Conservation (phyloP, 2,329 filamentous ascomycete species). For the Basipetospora chlamydospora region DNA sequence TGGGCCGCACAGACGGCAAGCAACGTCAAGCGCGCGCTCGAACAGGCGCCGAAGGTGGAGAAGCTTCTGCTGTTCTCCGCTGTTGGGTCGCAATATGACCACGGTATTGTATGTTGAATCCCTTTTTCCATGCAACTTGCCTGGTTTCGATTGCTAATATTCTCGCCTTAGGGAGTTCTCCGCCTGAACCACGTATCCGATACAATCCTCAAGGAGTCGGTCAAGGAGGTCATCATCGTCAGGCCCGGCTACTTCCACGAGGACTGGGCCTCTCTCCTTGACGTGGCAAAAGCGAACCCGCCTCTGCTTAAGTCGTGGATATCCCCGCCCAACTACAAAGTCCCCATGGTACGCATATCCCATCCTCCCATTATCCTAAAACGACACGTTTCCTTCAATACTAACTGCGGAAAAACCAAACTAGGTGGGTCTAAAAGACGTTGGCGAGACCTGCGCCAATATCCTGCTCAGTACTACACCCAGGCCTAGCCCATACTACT, state of each 20-base stretch:
- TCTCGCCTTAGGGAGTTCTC: slow-evolving; percentile 15
- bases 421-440: slow-evolving; percentile 17
- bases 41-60: slow-evolving; percentile 8
- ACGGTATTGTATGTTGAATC: slow-evolving; percentile 14
- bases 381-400: too few species aligned
- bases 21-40: slow-evolving; percentile 13
- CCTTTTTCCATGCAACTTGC: background rate
- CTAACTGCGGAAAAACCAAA: too few species aligned
- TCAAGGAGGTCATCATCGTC: slow-evolving; percentile 12
- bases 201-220: slow-evolving; percentile 9
- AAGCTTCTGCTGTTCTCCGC: slow-evolving; percentile 16
- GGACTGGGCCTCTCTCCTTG: slow-evolving; percentile 9
- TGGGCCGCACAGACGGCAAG: slow-evolving; percentile 12
- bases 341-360: slow-evolving; percentile 16
- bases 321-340: slow-evolving; percentile 14
- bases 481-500: slow-evolving; percentile 8
- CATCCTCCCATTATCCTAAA: too few species aligned
- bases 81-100: slow-evolving; percentile 15
- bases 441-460: slow-evolving; percentile 14
- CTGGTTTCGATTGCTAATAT: background rate
- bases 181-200: slow-evolving; percentile 13
- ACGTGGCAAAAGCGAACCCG: slow-evolving; percentile 9
- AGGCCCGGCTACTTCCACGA: slow-evolving; percentile 11
- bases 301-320: slow-evolving; percentile 13
- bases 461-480: slow-evolving; percentile 9